phyloP scores from a whole-genome alignment of 306 rosid genomes.

The Corylus americana region DNA sequence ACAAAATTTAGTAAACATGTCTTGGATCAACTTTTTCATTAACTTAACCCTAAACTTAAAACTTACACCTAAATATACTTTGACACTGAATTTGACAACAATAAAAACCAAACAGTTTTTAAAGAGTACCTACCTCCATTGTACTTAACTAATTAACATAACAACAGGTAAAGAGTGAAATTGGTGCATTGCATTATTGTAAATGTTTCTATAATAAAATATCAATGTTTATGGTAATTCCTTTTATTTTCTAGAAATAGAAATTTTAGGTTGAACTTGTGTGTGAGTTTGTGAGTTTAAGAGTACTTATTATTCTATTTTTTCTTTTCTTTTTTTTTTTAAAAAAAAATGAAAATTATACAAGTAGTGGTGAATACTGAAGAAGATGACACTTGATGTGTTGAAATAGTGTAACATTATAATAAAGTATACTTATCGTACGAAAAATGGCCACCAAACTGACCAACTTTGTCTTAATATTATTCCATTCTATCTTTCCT shows the following conservation, averaged over 20 bases:
- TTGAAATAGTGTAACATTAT: not conserved
- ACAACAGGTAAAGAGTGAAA: no score
- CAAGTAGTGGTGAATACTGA: slow-evolving; percentile 10
- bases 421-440: slow-evolving; percentile 16
- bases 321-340: no score
- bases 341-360: not conserved
- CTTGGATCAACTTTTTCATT: no score
- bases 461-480: slow-evolving; percentile 17
- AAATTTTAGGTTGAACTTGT: not conserved
- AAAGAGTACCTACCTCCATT: no score
- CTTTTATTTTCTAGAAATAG: not conserved
- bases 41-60: no score
- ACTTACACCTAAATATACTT: no score
- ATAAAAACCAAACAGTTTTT: no score
- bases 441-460: slow-evolving; percentile 29
- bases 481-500: slow-evolving; percentile 19
- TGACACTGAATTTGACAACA: no score
- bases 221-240: not conserved
- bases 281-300: not conserved
- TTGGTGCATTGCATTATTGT: no score
- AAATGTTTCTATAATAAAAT: not conserved
- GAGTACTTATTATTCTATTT: not conserved
- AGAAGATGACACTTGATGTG: slow-evolving; percentile 16
- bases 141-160: not conserved
- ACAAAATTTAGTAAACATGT: no score